These are phyloP conservation scores for Drosera spatulata DNA, from an alignment of 179 eudicot genomes.

Conservation along the genomic window DNA sequence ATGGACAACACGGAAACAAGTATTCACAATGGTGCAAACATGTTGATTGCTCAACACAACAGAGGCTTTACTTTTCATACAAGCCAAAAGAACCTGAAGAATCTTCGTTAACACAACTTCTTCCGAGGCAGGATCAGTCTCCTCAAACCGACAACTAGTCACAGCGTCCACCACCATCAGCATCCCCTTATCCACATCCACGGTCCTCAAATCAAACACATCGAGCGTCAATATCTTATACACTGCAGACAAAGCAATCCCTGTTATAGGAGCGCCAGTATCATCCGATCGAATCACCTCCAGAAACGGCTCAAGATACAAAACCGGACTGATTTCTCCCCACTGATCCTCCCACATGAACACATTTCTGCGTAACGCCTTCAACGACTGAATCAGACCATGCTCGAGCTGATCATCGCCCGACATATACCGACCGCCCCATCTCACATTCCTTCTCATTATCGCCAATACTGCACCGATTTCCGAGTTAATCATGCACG, in stretches of 20 bases:
- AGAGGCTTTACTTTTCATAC: constrained; percentile 72
- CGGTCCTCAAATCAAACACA: constrained; percentile 36
- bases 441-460: constrained; percentile 78
- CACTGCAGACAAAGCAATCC: constrained; percentile 70
- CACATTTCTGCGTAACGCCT: constrained; percentile 56
- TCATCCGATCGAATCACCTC: constrained; percentile 78
- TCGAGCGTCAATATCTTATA: constrained; percentile 63
- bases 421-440: constrained; percentile 66
- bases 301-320: constrained; percentile 65
- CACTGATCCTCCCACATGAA: constrained; percentile 56
- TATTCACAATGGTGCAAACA: constrained; percentile 69
- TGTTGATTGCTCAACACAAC: constrained; percentile 60
- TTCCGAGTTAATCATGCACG: constrained; percentile 66
- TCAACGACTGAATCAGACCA: constrained; percentile 49
- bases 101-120: constrained; percentile 73
- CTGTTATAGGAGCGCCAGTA: constrained; percentile 76
- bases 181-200: constrained; percentile 54
- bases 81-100: constrained; percentile 75
- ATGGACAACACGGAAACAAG: constrained; percentile 73
- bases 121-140: constrained; percentile 77
- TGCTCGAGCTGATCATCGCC: constrained; percentile 72
- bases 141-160: constrained; percentile 80
- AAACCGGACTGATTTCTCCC: constrained; percentile 47
- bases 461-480: constrained; percentile 74
- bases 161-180: constrained; percentile 68